Conservation (phyloP, 805 yeast genomes). For the Cyberlindnera subsufficiens region DNA sequence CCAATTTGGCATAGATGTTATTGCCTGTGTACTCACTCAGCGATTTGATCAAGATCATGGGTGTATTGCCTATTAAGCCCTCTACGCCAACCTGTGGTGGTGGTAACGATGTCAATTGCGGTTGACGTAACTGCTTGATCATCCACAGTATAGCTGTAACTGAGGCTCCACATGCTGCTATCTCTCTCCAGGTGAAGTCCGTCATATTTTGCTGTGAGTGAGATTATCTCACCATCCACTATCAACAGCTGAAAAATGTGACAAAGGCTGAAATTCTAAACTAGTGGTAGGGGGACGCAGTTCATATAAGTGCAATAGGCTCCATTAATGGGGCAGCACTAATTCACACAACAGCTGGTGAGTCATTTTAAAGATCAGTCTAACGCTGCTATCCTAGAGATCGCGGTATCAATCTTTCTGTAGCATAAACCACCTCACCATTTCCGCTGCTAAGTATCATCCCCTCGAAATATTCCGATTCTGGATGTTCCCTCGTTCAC, state of each 20-base stretch:
- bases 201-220: not conserved
- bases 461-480: too few species aligned
- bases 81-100: slow-evolving; percentile 51
- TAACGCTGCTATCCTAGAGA: too few species aligned
- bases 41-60: slow-evolving; percentile 67
- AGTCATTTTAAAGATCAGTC: too few species aligned
- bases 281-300: too few species aligned
- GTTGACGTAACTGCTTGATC: slow-evolving; percentile 1
- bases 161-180: slow-evolving; percentile 19
- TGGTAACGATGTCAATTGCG: slow-evolving; percentile 17
- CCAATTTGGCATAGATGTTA: slow-evolving; percentile 81
- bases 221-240: not conserved
- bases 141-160: slow-evolving; percentile 10
- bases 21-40: slow-evolving; percentile 71
- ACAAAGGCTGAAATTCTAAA: too few species aligned
- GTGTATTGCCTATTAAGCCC: slow-evolving; percentile 87
- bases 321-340: too few species aligned
- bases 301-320: too few species aligned
- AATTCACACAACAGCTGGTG: too few species aligned
- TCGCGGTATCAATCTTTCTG: too few species aligned
- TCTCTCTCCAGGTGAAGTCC: slow-evolving; percentile 20
- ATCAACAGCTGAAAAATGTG: not conserved
- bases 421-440: too few species aligned
- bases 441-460: too few species aligned
- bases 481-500: too few species aligned